A percentile compares a stretch with the other conserved stretches of the same genome.
Evolutionary conservation across 2,329 filamentous ascomycete species (phyloP).

Genomic region (Monosporascus sp.): DNA sequence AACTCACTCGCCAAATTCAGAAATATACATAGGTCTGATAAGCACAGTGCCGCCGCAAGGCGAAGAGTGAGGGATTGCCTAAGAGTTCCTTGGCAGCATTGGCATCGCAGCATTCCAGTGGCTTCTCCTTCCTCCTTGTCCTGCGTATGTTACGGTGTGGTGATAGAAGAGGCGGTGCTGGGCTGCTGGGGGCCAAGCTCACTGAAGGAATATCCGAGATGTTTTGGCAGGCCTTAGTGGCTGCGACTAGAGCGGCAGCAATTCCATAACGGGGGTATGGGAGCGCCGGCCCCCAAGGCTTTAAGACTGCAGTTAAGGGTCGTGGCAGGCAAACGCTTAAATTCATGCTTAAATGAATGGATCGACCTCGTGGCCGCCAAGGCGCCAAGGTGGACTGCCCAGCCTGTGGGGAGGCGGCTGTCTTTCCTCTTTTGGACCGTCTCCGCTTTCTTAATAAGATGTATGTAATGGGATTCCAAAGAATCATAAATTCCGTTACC

Average conservation of each 20-base stretch:
- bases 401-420: neutral
- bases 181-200: too few species aligned
- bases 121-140: neutral
- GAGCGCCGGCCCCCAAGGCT: neutral
- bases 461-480: too few species aligned
- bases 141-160: too few species aligned
- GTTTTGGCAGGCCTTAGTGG: neutral
- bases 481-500: too few species aligned
- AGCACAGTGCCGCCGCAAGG: too few species aligned
- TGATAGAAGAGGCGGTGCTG: too few species aligned
- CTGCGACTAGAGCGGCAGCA: neutral
- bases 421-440: neutral
- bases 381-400: conserved; percentile 14
- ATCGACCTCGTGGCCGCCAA: conserved; percentile 25
- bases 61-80: too few species aligned
- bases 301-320: neutral
- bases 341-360: conserved; percentile 27
- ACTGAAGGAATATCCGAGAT: neutral
- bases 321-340: conserved; percentile 18
- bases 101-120: neutral
- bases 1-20: too few species aligned
- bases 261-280: neutral
- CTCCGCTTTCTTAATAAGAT: neutral
- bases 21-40: too few species aligned
- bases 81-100: too few species aligned